Evolutionary conservation across 768 basidiomycete species (phyloP).

Genomic region (Cubamyces lactineus): DNA sequence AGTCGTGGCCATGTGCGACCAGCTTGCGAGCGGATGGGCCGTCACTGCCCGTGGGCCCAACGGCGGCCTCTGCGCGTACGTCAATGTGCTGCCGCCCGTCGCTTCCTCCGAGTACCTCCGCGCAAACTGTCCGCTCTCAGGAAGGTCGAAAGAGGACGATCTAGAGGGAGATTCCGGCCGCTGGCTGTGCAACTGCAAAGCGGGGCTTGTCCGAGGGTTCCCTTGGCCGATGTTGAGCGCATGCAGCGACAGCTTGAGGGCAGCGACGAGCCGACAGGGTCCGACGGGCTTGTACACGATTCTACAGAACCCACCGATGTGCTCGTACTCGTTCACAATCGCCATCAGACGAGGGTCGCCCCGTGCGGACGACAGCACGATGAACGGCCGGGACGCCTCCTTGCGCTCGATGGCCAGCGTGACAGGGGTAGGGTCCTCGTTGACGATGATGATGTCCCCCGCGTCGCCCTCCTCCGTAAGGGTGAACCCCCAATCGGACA

Average conservation of each 20-base stretch:
- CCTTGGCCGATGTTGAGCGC: slow-evolving; percentile 51
- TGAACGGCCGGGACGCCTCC: slow-evolving; percentile 65
- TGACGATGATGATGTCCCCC: slow-evolving; percentile 79
- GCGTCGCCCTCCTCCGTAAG: slow-evolving; percentile 44
- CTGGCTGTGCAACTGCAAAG: slow-evolving; percentile 4
- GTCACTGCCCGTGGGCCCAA: slow-evolving; percentile 60
- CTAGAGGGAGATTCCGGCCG: slow-evolving; percentile 9
- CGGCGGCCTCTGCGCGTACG: slow-evolving; percentile 46
- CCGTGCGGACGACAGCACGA: slow-evolving; percentile 74
- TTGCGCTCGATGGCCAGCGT: slow-evolving; percentile 57
- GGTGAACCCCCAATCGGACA: slow-evolving; percentile 77
- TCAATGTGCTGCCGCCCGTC: not conserved
- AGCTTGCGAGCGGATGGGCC: slow-evolving; percentile 43
- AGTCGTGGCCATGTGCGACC: slow-evolving; percentile 40
- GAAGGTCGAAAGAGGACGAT: slow-evolving; percentile 11
- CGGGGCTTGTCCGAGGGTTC: slow-evolving; percentile 33
- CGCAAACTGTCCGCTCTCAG: slow-evolving; percentile 18
- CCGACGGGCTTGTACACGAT: slow-evolving; percentile 89
- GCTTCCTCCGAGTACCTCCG: slow-evolving; percentile 56
- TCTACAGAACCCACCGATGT: slow-evolving; percentile 86
- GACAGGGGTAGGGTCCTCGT: slow-evolving; percentile 72
- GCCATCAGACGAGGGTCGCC: slow-evolving; percentile 65
- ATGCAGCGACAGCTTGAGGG: slow-evolving; percentile 66
- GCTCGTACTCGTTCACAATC: slow-evolving; percentile 71
- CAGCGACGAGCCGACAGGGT: slow-evolving; percentile 69